phyloP scores from a whole-genome alignment of 345 rosid species.

The Erysimum cheiranthoides region DNA sequence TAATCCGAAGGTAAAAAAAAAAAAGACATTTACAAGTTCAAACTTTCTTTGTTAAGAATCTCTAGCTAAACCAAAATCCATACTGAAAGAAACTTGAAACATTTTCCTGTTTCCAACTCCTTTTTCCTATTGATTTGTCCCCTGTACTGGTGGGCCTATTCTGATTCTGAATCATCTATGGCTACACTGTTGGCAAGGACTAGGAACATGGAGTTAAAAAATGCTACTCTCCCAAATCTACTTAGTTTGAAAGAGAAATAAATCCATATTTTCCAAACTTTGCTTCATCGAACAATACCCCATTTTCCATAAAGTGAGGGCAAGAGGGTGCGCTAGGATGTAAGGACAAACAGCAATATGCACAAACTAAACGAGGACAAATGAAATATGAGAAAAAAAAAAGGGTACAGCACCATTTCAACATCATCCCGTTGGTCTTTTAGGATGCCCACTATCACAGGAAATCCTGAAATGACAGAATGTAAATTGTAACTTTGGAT shows the following conservation, averaged over 20 bases:
- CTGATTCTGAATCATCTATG: neutral
- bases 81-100: neutral
- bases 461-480: constrained; percentile 74
- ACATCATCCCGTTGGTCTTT: constrained; percentile 90
- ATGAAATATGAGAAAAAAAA: constrained; percentile 2
- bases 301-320: constrained; percentile 1
- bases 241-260: neutral
- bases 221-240: neutral
- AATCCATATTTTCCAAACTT: neutral
- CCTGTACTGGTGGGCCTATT: constrained; percentile 26
- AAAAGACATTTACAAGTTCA: constrained; percentile 1
- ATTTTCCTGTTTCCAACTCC: constrained; percentile 15
- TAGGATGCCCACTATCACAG: constrained; percentile 79
- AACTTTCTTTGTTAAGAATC: constrained; percentile 1
- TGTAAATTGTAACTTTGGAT: neutral
- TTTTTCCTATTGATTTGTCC: constrained; percentile 4
- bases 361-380: constrained; percentile 5
- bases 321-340: neutral
- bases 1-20: constrained; percentile 15
- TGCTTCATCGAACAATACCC: neutral
- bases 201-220: neutral
- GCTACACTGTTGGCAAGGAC: neutral
- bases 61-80: constrained; percentile 18
- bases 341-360: constrained; percentile 2
- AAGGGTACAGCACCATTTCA: constrained; percentile 70